Conservation (phyloP, 176 grass and related monocot species). For the Carex littledalei region DNA sequence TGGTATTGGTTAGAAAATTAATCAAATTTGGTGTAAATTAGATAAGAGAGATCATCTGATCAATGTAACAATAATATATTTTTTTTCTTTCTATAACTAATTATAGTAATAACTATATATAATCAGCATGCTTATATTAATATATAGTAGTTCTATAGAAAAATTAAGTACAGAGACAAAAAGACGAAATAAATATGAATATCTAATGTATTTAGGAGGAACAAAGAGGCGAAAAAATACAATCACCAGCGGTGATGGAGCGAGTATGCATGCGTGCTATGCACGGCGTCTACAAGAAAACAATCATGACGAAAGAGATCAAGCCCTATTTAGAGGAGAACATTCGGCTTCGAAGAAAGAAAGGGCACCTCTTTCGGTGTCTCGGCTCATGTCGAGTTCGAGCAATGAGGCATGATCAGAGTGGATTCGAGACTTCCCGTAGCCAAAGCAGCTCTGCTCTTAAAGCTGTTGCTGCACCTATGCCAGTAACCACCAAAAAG, state of each 20-base stretch:
- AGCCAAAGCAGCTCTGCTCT: neutral
- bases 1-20: neutral
- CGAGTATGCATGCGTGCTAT: slow-evolving; percentile 3
- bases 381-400: slow-evolving; percentile 11
- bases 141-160: neutral
- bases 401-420: slow-evolving; percentile 2
- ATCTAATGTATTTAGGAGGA: slow-evolving; percentile 8
- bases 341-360: neutral
- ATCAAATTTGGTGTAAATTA: neutral
- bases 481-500: slow-evolving; percentile 22
- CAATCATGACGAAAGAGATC: neutral
- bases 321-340: neutral
- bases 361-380: neutral
- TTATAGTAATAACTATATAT: neutral
- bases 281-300: neutral
- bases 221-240: neutral
- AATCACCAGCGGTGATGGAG: neutral
- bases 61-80: no score
- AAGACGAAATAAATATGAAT: neutral
- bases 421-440: neutral
- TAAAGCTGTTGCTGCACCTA: slow-evolving; percentile 8
- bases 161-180: neutral
- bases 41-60: neutral
- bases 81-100: no score
- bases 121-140: neutral